These are phyloP conservation scores for Endoconidiophora polonica DNA, from an alignment of 2,329 filamentous ascomycete species.

Conservation along the genomic window DNA sequence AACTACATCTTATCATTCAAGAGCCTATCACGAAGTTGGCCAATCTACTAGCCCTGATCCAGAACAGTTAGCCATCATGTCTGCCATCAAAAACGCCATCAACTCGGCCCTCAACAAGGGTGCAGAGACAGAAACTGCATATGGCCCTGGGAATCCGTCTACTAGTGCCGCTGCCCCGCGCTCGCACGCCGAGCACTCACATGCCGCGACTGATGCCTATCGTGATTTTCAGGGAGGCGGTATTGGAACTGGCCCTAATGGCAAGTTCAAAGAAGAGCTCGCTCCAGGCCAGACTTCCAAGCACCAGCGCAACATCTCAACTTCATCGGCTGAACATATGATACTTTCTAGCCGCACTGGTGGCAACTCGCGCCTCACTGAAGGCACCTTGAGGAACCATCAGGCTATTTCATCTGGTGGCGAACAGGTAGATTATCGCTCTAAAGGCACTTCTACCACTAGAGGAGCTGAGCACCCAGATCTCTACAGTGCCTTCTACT, in stretches of 20 bases:
- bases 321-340: conserved; percentile 11
- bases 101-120: not conserved
- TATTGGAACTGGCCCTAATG: not conserved
- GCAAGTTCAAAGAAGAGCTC: conserved; percentile 3
- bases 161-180: conserved; percentile 1
- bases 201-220: conserved; percentile 2
- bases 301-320: conserved; percentile 6
- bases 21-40: too few relatives aligned
- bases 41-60: not conserved
- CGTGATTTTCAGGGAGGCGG: conserved; percentile 2
- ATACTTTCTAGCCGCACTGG: conserved; percentile 8
- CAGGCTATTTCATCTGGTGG: not conserved
- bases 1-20: not conserved
- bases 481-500: conserved; percentile 62
- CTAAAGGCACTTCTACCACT: not conserved
- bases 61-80: not conserved
- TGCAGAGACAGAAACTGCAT: not conserved
- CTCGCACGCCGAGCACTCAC: conserved; percentile 4
- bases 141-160: not conserved
- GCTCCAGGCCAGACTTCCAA: not conserved
- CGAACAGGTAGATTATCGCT: not conserved
- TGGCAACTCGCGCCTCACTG: conserved; percentile 1
- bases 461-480: not conserved
- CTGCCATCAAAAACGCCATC: conserved; percentile 4
- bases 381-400: conserved; percentile 6